Evolutionary conservation across 2,329 filamentous ascomycete genomes (phyloP).

Genomic region (Aspergillus amoenus): DNA sequence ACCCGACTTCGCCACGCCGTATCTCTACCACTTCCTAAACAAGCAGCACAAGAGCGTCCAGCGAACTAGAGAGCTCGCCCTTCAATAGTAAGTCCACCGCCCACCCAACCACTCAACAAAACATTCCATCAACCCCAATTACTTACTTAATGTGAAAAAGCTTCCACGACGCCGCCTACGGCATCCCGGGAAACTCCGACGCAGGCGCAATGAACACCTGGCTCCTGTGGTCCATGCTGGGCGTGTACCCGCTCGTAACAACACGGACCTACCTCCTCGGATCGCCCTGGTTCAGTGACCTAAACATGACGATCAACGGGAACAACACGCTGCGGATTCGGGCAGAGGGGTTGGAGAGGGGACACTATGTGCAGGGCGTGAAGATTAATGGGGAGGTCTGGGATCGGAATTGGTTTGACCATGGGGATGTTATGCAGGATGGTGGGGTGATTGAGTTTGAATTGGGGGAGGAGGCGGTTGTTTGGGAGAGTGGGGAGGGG

Average conservation of each 20-base stretch:
- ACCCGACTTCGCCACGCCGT: slow-evolving; percentile 66
- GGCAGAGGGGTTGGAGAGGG: slow-evolving; percentile 44
- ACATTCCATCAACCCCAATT: neutral
- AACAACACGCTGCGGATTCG: slow-evolving; percentile 47
- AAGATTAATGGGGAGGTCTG: slow-evolving; percentile 54
- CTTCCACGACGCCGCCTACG: slow-evolving; percentile 56
- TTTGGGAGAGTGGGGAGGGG: slow-evolving; percentile 52
- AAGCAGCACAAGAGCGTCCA: slow-evolving; percentile 64
- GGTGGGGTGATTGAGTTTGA: slow-evolving; percentile 52
- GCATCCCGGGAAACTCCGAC: slow-evolving; percentile 68
- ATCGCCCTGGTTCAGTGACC: slow-evolving; percentile 46
- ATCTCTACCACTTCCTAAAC: slow-evolving; percentile 68
- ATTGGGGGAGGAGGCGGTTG: slow-evolving; percentile 35
- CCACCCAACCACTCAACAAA: too few relatives aligned
- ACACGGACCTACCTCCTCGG: slow-evolving; percentile 49
- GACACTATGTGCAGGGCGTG: slow-evolving; percentile 55
- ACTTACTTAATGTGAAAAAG: neutral
- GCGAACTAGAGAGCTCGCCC: slow-evolving; percentile 58
- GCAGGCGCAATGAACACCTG: slow-evolving; percentile 56
- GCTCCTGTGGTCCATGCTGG: slow-evolving; percentile 53
- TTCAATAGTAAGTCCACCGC: slow-evolving; percentile 43
- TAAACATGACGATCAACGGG: slow-evolving; percentile 33
- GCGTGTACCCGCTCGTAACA: slow-evolving; percentile 50
- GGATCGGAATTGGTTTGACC: slow-evolving; percentile 57
- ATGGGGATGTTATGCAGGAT: slow-evolving; percentile 46